Base-by-base conservation (phyloP, 106 monocot species). In the Phalaenopsis equestris region DNA sequence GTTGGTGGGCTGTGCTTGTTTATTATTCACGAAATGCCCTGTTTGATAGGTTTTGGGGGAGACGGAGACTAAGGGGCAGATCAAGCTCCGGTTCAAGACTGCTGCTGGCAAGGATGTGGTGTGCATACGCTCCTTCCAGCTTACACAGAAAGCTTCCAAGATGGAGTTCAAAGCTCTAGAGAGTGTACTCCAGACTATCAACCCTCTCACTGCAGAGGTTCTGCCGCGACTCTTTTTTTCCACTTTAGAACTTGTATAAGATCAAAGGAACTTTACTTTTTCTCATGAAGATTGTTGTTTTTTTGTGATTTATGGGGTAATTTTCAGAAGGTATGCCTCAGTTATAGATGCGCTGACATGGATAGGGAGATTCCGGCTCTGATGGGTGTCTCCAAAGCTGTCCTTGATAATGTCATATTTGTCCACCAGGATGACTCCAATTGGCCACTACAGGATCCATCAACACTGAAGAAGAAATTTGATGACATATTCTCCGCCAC, bases 361-460 rank as follows among this genome's bases (percentile, higher is more conserved):
- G 98, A 99, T 58, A 89, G 94, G 78, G 98, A 99, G 83, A 99
- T 99, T 42, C 93, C 98, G 16, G 87, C 94, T 11, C 73, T 99
- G 79, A 99, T 99, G 98, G 94, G 98, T 14, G 94, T 99, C 10
- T 99, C 98, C 0, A 99, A 99, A 84, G 98, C 98, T 3, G 86
- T 99, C 49, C 79, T 99, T 74, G 98, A 99, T 82, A 99, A 99
- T 82, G 98, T 99, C 41, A 95, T 99, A 78, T 99, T 99, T 84
- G 98, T 93, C n/a, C 98, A 99, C 83, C 98, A 99, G 80, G 98
- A 99, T 75, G 98, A 99, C 5, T 94, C 98, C n/a, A 99, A 99
- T 81, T 99, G 98, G 98, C 98, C 98, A 1, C 56, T 99, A 57
- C 98, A 99, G 76, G 98, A 99, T 74, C 94, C 98, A 17, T 94